Evolutionary conservation across 75 land plant genomes (phyloP).

Genomic region (Picea sitchensis): DNA sequence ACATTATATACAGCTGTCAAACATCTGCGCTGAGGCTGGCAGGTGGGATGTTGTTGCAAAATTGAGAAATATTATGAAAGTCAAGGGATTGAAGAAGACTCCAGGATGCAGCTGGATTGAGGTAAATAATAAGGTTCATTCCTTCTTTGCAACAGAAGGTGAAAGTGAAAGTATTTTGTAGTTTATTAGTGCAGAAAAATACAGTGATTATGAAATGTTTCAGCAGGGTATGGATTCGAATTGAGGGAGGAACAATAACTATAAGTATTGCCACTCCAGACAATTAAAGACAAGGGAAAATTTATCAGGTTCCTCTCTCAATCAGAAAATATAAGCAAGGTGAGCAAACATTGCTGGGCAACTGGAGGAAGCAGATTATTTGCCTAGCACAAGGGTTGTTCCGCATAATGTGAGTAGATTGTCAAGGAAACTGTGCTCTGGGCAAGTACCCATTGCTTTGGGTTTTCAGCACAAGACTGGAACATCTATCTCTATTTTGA

Average conservation of each 20-base stretch:
- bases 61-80: constrained; percentile 7
- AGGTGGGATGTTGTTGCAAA: constrained; percentile 22
- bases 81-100: constrained; percentile 17
- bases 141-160: constrained; percentile 10
- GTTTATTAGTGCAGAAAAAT: background rate
- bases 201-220: background rate
- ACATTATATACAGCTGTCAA: constrained; percentile 26
- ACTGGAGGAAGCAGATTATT: background rate
- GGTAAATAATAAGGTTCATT: background rate
- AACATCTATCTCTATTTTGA: background rate
- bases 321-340: background rate
- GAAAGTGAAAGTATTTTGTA: background rate
- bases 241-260: background rate
- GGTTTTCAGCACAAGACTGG: background rate
- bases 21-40: constrained; percentile 27
- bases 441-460: background rate
- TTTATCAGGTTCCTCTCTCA: background rate
- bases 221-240: background rate
- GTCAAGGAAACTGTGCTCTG: background rate
- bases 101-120: constrained; percentile 29
- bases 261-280: background rate
- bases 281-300: background rate
- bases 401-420: background rate
- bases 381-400: background rate
- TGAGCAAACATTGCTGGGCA: background rate